Conservation (phyloP, 352 stramenopile species). For the Phytophthora meadii region DNA sequence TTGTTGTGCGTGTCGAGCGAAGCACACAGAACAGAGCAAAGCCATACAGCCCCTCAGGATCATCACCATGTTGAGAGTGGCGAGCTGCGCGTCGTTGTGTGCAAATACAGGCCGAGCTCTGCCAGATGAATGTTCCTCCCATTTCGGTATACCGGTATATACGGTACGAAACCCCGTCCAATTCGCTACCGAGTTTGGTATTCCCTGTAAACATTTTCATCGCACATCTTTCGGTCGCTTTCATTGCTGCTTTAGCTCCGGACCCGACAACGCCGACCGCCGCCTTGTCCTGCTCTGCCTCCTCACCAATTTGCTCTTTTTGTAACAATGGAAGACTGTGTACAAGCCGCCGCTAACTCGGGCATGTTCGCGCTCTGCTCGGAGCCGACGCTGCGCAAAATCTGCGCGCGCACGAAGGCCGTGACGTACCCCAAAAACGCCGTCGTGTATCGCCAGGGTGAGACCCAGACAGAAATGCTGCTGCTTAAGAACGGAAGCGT, state of each 20-base stretch:
- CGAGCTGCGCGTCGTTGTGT: neutral
- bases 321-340: slow-evolving; percentile 65
- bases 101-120: neutral
- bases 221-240: slow-evolving; percentile 11
- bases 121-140: slow-evolving; percentile 9
- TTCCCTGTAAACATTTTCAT: slow-evolving; percentile 21
- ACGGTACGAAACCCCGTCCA: slow-evolving; percentile 2
- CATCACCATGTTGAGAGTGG: slow-evolving; percentile 25
- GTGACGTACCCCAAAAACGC: slow-evolving; percentile 79
- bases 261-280: slow-evolving; percentile 2
- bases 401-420: slow-evolving; percentile 67
- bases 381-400: slow-evolving; percentile 79
- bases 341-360: slow-evolving; percentile 63
- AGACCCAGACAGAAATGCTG: slow-evolving; percentile 84
- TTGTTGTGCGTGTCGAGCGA: neutral
- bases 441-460: slow-evolving; percentile 82
- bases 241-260: slow-evolving; percentile 41
- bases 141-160: neutral
- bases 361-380: slow-evolving; percentile 88
- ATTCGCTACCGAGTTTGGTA: slow-evolving; percentile 13
- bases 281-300: neutral
- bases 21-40: slow-evolving; percentile 10
- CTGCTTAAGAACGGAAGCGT: slow-evolving; percentile 73
- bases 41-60: slow-evolving; percentile 30
- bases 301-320: no score